A percentile compares a stretch with the other conserved stretches of the same genome.
These are phyloP conservation scores for Saturnispora dispora DNA, from an alignment of 805 yeast genomes.

Conservation along the genomic window DNA sequence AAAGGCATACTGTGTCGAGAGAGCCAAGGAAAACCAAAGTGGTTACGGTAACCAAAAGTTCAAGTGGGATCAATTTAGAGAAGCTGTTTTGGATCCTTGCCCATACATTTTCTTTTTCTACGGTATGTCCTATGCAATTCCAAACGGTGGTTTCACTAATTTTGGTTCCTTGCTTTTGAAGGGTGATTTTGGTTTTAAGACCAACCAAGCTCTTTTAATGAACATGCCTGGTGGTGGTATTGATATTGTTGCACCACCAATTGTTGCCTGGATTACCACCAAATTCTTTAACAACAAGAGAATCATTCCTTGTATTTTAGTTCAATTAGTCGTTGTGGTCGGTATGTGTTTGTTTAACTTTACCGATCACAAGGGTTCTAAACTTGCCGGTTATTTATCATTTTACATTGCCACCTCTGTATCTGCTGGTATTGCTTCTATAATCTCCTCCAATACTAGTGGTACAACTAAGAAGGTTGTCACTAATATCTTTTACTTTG, in stretches of 20 bases:
- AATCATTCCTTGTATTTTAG: conserved; percentile 17
- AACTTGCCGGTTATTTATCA: conserved; percentile 18
- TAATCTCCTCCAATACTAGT: conserved; percentile 39
- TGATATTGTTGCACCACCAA: conserved; percentile 23
- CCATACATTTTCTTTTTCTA: conserved; percentile 36
- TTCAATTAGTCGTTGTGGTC: conserved; percentile 18
- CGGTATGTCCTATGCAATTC: conserved; percentile 21
- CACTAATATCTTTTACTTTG: conserved; percentile 35
- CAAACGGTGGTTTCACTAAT: conserved; percentile 35
- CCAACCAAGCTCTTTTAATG: conserved; percentile 20
- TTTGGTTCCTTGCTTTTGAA: conserved; percentile 33
- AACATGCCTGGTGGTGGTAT: conserved; percentile 25
- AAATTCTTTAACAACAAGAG: conserved; percentile 9
- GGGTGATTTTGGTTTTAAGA: conserved; percentile 25
- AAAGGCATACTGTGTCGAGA: conserved; percentile 26
- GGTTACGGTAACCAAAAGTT: conserved; percentile 27
- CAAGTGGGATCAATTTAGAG: conserved; percentile 23
- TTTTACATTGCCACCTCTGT: conserved; percentile 19
- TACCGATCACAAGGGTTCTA: conserved; percentile 19
- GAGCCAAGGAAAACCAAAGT: conserved; percentile 28
- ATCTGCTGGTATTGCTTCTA: conserved; percentile 23
- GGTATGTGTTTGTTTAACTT: conserved; percentile 29
- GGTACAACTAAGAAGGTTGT: conserved; percentile 51
- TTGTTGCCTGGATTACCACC: conserved; percentile 3
- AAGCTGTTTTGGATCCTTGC: conserved; percentile 22